phyloP scores from a whole-genome alignment of 768 basidiomycete genomes.

The Xanthoconium stramineum region DNA sequence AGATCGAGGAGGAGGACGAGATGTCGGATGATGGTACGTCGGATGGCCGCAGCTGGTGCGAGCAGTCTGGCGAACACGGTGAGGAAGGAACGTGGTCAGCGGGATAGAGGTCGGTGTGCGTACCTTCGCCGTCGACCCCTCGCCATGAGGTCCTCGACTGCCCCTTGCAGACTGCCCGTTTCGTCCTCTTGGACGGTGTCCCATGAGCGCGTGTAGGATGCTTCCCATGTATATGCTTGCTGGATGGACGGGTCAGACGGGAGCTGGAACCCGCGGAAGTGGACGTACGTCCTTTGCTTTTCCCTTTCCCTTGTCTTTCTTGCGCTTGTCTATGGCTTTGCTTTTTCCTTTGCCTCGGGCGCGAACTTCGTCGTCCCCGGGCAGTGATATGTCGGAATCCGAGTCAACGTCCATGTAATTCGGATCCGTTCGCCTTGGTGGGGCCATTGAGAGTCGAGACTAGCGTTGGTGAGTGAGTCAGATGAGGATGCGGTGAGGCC shows the following conservation, averaged over 20 bases:
- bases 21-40: conserved; percentile 95
- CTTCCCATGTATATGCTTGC: conserved; percentile 96
- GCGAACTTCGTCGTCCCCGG: conserved; percentile 46
- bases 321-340: conserved; percentile 50
- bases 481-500: no score
- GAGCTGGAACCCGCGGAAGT: not conserved
- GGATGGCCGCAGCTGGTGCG: conserved; percentile 81
- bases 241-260: conserved; percentile 26
- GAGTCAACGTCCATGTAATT: conserved; percentile 58
- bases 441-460: conserved; percentile 18
- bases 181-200: conserved; percentile 97
- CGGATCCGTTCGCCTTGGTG: conserved; percentile 25
- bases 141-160: conserved; percentile 88
- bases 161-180: conserved; percentile 81
- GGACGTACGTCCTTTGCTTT: conserved; percentile 34
- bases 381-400: conserved; percentile 69
- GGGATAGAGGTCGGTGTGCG: conserved; percentile 16
- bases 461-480: no score
- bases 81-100: not conserved
- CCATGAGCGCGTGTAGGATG: conserved; percentile 92
- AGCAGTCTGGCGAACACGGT: conserved; percentile 52
- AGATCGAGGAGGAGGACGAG: conserved; percentile 90
- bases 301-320: conserved; percentile 48
- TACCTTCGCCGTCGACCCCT: conserved; percentile 81
- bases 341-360: conserved; percentile 57